Base-by-base conservation (phyloP, 176 grass and related monocot genomes). In the Oryza nivara region DNA sequence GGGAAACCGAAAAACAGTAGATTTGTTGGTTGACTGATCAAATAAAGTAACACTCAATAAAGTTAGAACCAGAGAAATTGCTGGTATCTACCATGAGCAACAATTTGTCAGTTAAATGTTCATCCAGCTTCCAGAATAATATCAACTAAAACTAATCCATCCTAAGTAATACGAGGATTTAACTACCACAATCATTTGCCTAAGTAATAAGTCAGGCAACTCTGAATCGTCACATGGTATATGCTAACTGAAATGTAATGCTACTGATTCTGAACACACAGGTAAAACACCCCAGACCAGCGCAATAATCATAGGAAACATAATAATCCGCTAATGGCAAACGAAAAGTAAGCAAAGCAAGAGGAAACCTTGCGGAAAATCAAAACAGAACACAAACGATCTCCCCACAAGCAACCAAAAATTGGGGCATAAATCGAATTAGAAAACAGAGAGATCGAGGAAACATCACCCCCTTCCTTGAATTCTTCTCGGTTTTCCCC, bases 61-160 rank as follows among this genome's bases (percentile, higher is more conserved):
- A 70, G 45, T 4, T 41, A 66, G 19, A 4, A 16, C 68, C 11
- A 51, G 23, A 67, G 23, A 23, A 80, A 19, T 68, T 20, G 67
- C 30, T 72, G 69, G 10, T 72, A 72, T 68, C 38, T 10, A 38
- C 63, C 20, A 51, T 72, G 70, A 19, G 65, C 78, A 71, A 44
- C 11, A 35, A 28, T 22, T 43, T 76, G 80, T 61, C 77, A 80
- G 46, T 48, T 54, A 74, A 34, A 8, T 48, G 48, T 49, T 71
- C 65, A 54, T 45, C 46, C 36, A 68, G 23, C n/a, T 11, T 86
- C 54, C 13, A 77, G 43, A 76, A 71, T 11, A 44, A 47, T 22
- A 63, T 11, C 47, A 80, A n/a, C n/a, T 51, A 70, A 45, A 56
- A 46, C 38, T 17, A 25, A 17, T 22, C 0, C 48, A 20, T 22